Percentiles rank a stretch among this genome's conserved stretches.
phyloP scores from a whole-genome alignment of 192 early-diverging fungal species.

The Backusella mclennaniae region DNA sequence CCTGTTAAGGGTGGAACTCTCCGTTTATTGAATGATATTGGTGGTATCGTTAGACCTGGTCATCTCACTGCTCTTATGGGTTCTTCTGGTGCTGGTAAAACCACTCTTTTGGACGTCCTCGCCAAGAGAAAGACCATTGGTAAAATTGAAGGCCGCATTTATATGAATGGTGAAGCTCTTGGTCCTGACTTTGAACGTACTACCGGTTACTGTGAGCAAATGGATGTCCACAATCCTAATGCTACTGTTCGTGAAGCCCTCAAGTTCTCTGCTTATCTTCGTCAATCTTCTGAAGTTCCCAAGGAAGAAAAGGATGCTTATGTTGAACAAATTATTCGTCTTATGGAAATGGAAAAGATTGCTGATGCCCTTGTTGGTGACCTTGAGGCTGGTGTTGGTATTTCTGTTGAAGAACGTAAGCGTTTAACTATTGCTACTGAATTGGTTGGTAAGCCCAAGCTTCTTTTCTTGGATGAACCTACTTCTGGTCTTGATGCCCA shows the following conservation, averaged over 20 bases:
- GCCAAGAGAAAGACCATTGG: conserved; percentile 77
- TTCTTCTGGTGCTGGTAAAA: conserved; percentile 72
- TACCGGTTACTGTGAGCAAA: conserved; percentile 84
- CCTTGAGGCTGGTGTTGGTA: conserved; percentile 68
- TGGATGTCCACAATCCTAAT: conserved; percentile 76
- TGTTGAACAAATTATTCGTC: conserved; percentile 72
- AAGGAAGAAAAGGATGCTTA: conserved; percentile 66
- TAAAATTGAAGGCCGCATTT: conserved; percentile 64
- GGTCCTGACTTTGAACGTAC: conserved; percentile 61
- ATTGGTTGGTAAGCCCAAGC: conserved; percentile 73
- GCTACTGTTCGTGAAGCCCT: conserved; percentile 78
- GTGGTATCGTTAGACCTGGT: conserved; percentile 70
- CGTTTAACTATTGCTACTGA: conserved; percentile 85
- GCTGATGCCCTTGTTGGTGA: conserved; percentile 74
- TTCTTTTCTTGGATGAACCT: conserved; percentile 90
- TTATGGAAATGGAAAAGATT: conserved; percentile 75
- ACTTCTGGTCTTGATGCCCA: conserved; percentile 84
- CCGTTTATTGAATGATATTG: conserved; percentile 62
- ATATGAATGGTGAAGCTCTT: conserved; percentile 63
- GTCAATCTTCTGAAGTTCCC: conserved; percentile 63
- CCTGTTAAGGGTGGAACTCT: conserved; percentile 44
- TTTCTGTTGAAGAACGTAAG: conserved; percentile 87
- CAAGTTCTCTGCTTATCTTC: conserved; percentile 72
- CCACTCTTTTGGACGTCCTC: conserved; percentile 72
- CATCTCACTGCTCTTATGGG: conserved; percentile 87